phyloP scores from a whole-genome alignment of 192 early-diverging fungal genomes.

The Gigaspora rosea region DNA sequence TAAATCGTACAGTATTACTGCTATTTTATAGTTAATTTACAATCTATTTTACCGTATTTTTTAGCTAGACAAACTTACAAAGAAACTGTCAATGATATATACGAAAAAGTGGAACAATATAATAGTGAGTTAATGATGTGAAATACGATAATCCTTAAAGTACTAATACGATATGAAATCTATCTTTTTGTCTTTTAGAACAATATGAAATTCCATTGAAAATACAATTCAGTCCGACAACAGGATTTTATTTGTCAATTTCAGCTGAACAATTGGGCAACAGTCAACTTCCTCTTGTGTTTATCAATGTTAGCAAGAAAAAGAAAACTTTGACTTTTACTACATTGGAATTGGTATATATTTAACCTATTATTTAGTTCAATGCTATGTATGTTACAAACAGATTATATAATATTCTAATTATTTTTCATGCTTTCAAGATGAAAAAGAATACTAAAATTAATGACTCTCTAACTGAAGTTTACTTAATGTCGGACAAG shows the following conservation, averaged over 20 bases:
- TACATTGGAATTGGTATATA: constrained; percentile 71
- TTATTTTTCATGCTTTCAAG: constrained; percentile 34
- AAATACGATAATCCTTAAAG: constrained; percentile 48
- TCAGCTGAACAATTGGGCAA: constrained; percentile 46
- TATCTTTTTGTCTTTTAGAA: constrained; percentile 45
- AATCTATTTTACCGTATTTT: neutral
- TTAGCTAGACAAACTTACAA: constrained; percentile 75
- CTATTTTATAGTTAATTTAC: neutral
- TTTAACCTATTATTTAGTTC: neutral
- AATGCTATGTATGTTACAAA: neutral
- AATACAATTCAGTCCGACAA: constrained; percentile 59
- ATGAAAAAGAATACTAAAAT: constrained; percentile 81
- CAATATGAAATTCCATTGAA: constrained; percentile 66
- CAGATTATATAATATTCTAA: neutral
- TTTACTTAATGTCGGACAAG: constrained; percentile 80
- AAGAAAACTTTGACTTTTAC: constrained; percentile 67
- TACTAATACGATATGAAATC: constrained; percentile 42
- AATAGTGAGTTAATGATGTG: constrained; percentile 43
- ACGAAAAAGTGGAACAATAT: constrained; percentile 59
- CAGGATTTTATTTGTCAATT: constrained; percentile 64
- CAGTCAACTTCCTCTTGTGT: constrained; percentile 57
- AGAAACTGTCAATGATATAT: constrained; percentile 72
- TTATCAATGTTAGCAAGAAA: constrained; percentile 74
- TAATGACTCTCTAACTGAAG: constrained; percentile 78
- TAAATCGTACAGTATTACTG: no score